Evolutionary conservation across 208 protist species (phyloP).

Genomic region (Trypanosoma vivax): DNA sequence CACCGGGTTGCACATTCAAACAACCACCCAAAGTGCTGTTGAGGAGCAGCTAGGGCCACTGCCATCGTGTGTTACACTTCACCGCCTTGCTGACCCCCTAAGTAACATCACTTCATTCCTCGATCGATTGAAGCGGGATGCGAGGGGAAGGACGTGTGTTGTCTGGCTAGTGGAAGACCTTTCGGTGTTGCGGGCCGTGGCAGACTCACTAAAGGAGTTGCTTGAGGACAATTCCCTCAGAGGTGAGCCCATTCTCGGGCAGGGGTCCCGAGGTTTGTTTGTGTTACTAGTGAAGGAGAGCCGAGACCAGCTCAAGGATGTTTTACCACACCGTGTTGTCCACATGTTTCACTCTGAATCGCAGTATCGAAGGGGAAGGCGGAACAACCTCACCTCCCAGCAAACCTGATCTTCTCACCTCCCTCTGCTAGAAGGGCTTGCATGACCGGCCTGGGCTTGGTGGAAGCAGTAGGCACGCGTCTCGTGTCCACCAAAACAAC

Average conservation of each 20-base stretch:
- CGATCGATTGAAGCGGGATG: slow-evolving; percentile 3
- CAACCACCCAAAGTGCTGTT: background rate
- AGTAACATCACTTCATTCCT: slow-evolving; percentile 5
- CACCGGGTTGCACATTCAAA: slow-evolving; percentile 13
- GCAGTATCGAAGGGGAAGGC: no score
- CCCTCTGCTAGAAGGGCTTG: no score
- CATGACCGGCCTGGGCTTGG: no score
- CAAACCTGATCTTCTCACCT: background rate
- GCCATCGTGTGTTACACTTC: slow-evolving; percentile 6
- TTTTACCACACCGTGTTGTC: slow-evolving; percentile 65
- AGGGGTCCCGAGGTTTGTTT: slow-evolving; percentile 35
- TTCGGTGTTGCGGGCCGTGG: slow-evolving; percentile 20
- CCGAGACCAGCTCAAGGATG: slow-evolving; percentile 46
- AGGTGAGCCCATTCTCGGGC: slow-evolving; percentile 33
- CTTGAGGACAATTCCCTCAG: slow-evolving; percentile 57
- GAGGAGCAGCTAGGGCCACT: slow-evolving; percentile 4
- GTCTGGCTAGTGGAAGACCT: slow-evolving; percentile 45
- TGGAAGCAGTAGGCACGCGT: no score
- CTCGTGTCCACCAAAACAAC: no score
- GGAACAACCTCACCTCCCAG: no score
- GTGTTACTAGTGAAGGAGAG: slow-evolving; percentile 29
- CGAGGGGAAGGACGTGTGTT: slow-evolving; percentile 18
- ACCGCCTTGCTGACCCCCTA: slow-evolving; percentile 19
- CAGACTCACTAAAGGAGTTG: slow-evolving; percentile 58
- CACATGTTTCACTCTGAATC: slow-evolving; percentile 56